Conservation (phyloP, 306 rosid genomes). For the Oxytropis ochrocephala region DNA sequence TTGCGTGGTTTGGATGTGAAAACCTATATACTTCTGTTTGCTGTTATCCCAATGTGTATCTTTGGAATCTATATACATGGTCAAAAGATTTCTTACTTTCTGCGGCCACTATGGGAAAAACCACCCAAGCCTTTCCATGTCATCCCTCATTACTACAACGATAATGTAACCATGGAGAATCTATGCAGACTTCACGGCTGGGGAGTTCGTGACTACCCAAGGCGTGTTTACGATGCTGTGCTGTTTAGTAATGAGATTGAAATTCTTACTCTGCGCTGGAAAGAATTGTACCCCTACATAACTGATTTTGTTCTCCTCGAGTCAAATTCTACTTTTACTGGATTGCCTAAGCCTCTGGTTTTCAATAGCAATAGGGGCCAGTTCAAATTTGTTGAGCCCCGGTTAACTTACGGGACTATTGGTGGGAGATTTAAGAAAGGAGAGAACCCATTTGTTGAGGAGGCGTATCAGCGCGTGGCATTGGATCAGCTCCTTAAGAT, state of each 20-base stretch:
- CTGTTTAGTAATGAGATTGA: conserved; percentile 93
- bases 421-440: conserved; percentile 83
- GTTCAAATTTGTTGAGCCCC: conserved; percentile 73
- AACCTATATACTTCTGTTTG: conserved; percentile 65
- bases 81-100: conserved; percentile 95
- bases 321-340: conserved; percentile 93
- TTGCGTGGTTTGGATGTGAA: conserved; percentile 82
- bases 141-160: conserved; percentile 86
- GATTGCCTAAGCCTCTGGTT: conserved; percentile 62
- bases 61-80: conserved; percentile 77
- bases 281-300: conserved; percentile 81
- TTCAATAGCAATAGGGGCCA: conserved; percentile 49
- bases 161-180: conserved; percentile 81
- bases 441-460: conserved; percentile 97
- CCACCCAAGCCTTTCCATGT: conserved; percentile 84
- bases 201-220: conserved; percentile 84
- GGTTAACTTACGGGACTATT: conserved; percentile 71
- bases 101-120: conserved; percentile 92
- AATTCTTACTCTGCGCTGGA: conserved; percentile 83
- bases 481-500: conserved; percentile 80
- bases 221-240: conserved; percentile 96
- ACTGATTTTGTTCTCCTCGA: conserved; percentile 87
- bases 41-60: conserved; percentile 62
- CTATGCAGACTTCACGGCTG: conserved; percentile 95
- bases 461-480: conserved; percentile 93